These are phyloP conservation scores for Oryza coarctata DNA, from an alignment of 176 grass and related monocot genomes.

Conservation along the genomic window DNA sequence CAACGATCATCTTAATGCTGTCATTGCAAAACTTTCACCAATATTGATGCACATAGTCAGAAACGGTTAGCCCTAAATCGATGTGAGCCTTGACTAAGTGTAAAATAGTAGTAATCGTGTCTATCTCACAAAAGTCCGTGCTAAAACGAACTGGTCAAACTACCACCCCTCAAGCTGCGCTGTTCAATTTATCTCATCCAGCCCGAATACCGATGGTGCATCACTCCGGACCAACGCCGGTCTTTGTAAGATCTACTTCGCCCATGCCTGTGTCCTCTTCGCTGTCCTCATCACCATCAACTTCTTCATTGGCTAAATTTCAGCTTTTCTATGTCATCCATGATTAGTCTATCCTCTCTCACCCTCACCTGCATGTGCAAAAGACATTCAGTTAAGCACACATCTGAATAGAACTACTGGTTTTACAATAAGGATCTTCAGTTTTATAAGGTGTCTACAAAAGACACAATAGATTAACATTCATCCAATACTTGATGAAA, in stretches of 20 bases:
- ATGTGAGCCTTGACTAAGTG: too few relatives aligned
- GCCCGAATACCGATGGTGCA: neutral
- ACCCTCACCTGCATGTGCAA: slow-evolving; percentile 61
- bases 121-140: neutral
- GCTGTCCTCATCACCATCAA: slow-evolving; percentile 60
- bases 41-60: neutral
- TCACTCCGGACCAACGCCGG: slow-evolving; percentile 34
- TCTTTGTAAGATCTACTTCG: slow-evolving; percentile 40
- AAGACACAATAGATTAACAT: neutral
- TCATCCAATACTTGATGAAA: neutral
- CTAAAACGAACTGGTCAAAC: too few relatives aligned
- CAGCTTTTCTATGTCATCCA: slow-evolving; percentile 53
- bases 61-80: too few relatives aligned
- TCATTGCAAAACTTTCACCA: neutral
- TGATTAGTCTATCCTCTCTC: slow-evolving; percentile 57
- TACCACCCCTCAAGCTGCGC: neutral
- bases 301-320: slow-evolving; percentile 44
- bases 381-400: neutral
- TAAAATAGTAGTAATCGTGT: neutral
- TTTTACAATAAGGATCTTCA: neutral
- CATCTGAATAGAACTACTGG: too few relatives aligned
- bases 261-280: slow-evolving; percentile 75
- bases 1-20: too few relatives aligned
- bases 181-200: slow-evolving; percentile 35
- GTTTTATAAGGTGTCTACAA: neutral